Percentiles rank a stretch among this genome's conserved stretches.
Evolutionary conservation across 345 rosid species (phyloP).

Genomic region (Syzygium aromaticum): DNA sequence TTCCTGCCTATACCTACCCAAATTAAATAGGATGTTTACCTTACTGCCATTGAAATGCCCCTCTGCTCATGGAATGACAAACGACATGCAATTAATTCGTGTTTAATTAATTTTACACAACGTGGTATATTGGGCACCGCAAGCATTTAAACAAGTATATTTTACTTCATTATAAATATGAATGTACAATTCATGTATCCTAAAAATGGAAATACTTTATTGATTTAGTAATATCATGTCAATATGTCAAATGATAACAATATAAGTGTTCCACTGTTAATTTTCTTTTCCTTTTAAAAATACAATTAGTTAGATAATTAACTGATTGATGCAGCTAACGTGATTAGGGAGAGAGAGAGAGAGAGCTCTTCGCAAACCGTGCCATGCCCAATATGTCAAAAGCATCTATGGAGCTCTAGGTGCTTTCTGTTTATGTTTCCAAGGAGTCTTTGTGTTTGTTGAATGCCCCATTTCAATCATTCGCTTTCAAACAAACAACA

Average conservation of each 20-base stretch:
- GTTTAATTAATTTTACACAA: background rate
- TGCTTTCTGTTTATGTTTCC: background rate
- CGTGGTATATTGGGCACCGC: background rate
- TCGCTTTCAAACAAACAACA: background rate
- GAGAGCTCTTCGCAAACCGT: background rate
- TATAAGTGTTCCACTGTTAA: background rate
- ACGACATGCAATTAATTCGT: background rate
- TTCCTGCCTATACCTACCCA: background rate
- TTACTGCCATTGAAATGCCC: background rate
- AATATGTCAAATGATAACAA: background rate
- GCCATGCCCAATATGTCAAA: background rate
- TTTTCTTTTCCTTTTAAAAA: background rate
- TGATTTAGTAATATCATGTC: background rate
- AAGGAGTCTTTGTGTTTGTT: background rate
- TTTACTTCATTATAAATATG: background rate
- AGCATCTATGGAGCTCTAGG: conserved; percentile 1
- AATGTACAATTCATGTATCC: background rate
- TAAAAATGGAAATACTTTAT: background rate
- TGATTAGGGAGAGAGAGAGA: background rate
- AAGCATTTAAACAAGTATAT: background rate
- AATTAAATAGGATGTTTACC: background rate
- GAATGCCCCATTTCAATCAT: background rate
- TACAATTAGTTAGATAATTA: background rate
- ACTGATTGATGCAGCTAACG: background rate
- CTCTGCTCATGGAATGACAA: background rate